Percentiles rank a stretch among this genome's conserved stretches.
phyloP scores from a whole-genome alignment of 371 early-diverging fungal species.

The Mucor velutinosus region DNA sequence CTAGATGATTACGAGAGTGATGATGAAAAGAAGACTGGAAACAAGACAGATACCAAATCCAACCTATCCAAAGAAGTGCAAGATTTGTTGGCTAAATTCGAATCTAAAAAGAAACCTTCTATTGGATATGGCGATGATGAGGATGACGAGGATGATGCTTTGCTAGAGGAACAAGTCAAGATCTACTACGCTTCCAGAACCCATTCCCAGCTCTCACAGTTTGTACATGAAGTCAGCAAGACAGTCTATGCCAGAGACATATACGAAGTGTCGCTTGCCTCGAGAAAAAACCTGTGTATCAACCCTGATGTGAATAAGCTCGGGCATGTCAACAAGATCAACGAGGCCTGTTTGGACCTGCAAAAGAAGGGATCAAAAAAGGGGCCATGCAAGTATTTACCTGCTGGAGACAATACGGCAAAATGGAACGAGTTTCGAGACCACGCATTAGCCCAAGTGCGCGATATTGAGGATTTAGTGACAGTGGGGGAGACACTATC shows the following conservation, averaged over 20 bases:
- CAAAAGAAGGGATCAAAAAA: slow-evolving; percentile 58
- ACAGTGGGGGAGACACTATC: slow-evolving; percentile 61
- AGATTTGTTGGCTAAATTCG: slow-evolving; percentile 43
- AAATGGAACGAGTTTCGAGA: slow-evolving; percentile 63
- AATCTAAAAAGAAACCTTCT: slow-evolving; percentile 13
- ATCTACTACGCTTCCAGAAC: slow-evolving; percentile 87
- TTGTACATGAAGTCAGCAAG: slow-evolving; percentile 84
- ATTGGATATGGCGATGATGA: slow-evolving; percentile 4
- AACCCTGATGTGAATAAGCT: slow-evolving; percentile 66
- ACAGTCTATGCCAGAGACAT: slow-evolving; percentile 69
- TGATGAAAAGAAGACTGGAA: slow-evolving; percentile 31
- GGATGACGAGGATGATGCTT: slow-evolving; percentile 33
- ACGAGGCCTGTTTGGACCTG: slow-evolving; percentile 80
- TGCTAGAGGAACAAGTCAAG: slow-evolving; percentile 28
- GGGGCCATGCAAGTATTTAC: slow-evolving; percentile 58
- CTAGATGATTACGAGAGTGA: slow-evolving; percentile 73
- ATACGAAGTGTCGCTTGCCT: slow-evolving; percentile 77
- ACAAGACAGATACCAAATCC: slow-evolving; percentile 2
- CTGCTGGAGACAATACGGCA: slow-evolving; percentile 38
- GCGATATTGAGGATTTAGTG: slow-evolving; percentile 89
- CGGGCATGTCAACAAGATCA: slow-evolving; percentile 56
- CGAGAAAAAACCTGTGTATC: slow-evolving; percentile 85
- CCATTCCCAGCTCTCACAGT: slow-evolving; percentile 94
- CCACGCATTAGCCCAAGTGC: slow-evolving; percentile 53
- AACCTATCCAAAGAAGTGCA: slow-evolving; percentile 60